Percentiles rank a stretch among this genome's conserved stretches.
These are phyloP conservation scores for Alnus rubra DNA, from an alignment of 306 rosid species.

Conservation along the genomic window DNA sequence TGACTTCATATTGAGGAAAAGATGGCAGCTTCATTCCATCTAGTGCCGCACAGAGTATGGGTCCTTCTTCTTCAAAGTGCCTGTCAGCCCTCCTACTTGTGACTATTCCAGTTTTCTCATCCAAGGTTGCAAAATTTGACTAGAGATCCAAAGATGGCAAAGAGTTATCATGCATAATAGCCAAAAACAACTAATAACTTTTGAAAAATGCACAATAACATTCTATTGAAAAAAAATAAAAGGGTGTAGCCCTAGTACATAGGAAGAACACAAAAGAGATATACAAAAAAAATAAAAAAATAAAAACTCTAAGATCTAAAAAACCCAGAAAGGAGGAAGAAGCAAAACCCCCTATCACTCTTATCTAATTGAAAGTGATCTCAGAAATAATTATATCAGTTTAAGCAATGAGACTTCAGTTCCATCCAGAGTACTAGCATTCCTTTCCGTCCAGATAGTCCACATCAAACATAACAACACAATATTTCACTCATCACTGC, in stretches of 20 bases:
- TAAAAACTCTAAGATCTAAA: neutral
- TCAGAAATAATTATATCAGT: neutral
- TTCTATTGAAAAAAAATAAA: neutral
- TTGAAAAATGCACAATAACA: neutral
- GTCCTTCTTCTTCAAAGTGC: constrained; percentile 97
- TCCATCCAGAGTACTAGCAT: neutral
- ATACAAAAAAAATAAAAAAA: neutral
- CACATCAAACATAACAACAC: neutral
- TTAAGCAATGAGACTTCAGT: neutral
- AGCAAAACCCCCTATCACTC: too few species aligned
- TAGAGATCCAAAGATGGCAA: constrained; percentile 33
- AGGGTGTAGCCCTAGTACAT: neutral
- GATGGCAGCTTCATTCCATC: constrained; percentile 90
- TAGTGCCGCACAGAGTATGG: constrained; percentile 82
- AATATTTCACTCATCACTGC: neutral
- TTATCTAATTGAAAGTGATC: neutral
- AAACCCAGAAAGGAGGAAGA: neutral
- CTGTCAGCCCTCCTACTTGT: constrained; percentile 92
- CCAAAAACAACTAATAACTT: constrained; percentile 11
- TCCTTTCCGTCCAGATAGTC: neutral
- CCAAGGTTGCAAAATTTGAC: constrained; percentile 94
- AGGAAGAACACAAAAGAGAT: neutral
- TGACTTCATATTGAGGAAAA: constrained; percentile 87
- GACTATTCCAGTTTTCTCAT: constrained; percentile 80
- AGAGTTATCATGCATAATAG: constrained; percentile 16